Base-by-base conservation (phyloP, 2,329 filamentous ascomycete genomes). In the Arthrobotrys sinensis region DNA sequence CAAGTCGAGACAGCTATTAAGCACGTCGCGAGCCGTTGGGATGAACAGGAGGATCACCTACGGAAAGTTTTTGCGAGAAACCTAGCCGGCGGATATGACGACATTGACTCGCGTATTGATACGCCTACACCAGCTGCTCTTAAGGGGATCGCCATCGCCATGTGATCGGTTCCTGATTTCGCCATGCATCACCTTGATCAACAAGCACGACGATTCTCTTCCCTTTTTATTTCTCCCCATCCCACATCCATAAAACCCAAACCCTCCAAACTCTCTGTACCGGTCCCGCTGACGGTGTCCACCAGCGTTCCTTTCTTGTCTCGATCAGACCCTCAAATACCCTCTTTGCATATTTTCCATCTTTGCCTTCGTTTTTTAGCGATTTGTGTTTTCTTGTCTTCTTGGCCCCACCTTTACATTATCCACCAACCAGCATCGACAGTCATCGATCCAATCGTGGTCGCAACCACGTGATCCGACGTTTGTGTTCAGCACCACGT, bases 1-100 rank as follows among this genome's bases (percentile, higher is more conserved):
- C 76, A 79, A 24, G 69, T 79, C 3, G 70, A 79, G 24, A 40
- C 64, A 3, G 76, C 76, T 14, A 73, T 79, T 40, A 73, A 75
- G 53, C 66, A 69, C 40, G 69, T 79, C 32, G 28, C 69, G 5
- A 28, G 38, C n/a, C 76, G 76, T 34, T 79, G 76, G 76, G 75
- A 72, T 32, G 75, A 78, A 14, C 75, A 78, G 53, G 75, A 70
- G 19, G 60, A 53, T 43, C 52, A 64, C 24, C 16, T 78, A 45
- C 46, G 32, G 16, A 62, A 67, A 14, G 45, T 69, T 12, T 63
- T 78, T 14, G 50, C 43, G 12, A 78, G 57, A 55, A 78, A 78
- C 53, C 14, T 68, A 10, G 32, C n/a, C 7, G 45, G 62, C 19
- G 67, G 45, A 2, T 45, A 72, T 38, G 66, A 63, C 32, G 67